Conservation (phyloP, 2,329 filamentous ascomycete genomes). For the Trichoderma atrobrunneum region DNA sequence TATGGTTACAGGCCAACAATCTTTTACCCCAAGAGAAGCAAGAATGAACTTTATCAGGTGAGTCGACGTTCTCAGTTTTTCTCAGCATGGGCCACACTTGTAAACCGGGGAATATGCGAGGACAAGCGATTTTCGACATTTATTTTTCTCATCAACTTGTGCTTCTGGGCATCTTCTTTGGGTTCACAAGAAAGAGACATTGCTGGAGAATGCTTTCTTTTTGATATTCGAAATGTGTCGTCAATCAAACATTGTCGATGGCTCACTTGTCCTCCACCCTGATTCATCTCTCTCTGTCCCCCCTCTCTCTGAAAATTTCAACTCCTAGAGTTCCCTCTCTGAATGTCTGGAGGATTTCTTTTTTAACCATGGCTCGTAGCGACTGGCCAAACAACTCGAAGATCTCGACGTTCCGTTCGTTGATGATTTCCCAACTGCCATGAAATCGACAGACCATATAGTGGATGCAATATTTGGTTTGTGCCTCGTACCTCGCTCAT, state of each 20-base stretch:
- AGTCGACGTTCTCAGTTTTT: slow-evolving; percentile 22
- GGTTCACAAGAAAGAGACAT: background rate
- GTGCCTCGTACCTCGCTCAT: slow-evolving; percentile 24
- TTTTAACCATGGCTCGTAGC: slow-evolving; percentile 48
- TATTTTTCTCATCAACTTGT: slow-evolving; percentile 21
- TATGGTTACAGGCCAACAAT: slow-evolving; percentile 88
- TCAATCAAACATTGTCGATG: background rate
- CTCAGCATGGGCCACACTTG: background rate
- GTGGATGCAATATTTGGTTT: slow-evolving; percentile 90
- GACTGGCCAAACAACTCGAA: slow-evolving; percentile 78
- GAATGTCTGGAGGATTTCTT: slow-evolving; percentile 20
- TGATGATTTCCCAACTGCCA: slow-evolving; percentile 68
- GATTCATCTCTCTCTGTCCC: background rate
- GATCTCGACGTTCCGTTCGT: slow-evolving; percentile 82
- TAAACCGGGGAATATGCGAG: background rate
- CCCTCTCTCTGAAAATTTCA: background rate
- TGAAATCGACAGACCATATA: slow-evolving; percentile 71
- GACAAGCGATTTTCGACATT: slow-evolving; percentile 15
- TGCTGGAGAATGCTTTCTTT: background rate
- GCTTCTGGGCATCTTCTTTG: slow-evolving; percentile 19
- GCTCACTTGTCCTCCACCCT: background rate
- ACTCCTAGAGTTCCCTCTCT: background rate
- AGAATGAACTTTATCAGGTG: slow-evolving; percentile 86
- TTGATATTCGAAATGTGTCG: background rate
- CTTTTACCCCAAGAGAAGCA: slow-evolving; percentile 90